Conservation (phyloP, 306 rosid genomes). For the Quercus robur region DNA sequence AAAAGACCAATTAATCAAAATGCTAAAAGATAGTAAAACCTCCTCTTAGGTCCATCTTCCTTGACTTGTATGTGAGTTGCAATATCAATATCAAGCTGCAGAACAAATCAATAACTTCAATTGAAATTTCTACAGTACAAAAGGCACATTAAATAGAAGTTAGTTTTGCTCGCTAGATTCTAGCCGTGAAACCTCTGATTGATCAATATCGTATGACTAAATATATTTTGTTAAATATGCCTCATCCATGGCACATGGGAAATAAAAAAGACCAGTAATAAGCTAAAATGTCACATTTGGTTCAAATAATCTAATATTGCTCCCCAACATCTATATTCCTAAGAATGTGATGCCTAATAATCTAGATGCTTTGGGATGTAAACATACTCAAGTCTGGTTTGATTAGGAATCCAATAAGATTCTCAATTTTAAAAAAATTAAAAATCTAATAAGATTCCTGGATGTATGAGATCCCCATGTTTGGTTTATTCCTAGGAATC, state of each 20-base stretch:
- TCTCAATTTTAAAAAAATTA: too few species aligned
- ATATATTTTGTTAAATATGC: not conserved
- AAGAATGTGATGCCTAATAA: too few species aligned
- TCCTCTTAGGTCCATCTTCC: slow-evolving; percentile 90
- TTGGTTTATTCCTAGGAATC: too few species aligned
- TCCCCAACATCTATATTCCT: too few species aligned
- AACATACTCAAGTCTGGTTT: too few species aligned
- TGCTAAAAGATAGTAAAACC: slow-evolving; percentile 44
- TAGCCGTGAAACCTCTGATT: not conserved
- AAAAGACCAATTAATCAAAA: not conserved
- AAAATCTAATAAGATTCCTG: too few species aligned
- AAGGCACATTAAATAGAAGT: not conserved
- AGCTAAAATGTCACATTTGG: not conserved
- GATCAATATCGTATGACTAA: not conserved
- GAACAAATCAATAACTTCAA: slow-evolving; percentile 20
- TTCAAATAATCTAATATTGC: too few species aligned
- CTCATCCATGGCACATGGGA: not conserved
- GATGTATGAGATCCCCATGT: too few species aligned
- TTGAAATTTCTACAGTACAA: slow-evolving; percentile 5
- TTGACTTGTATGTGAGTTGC: slow-evolving; percentile 77
- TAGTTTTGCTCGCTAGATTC: not conserved
- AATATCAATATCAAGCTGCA: slow-evolving; percentile 72
- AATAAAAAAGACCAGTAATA: not conserved
- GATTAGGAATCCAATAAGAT: too few species aligned
- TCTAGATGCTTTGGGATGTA: too few species aligned